These are phyloP conservation scores for Rosa chinensis DNA, from an alignment of 306 rosid genomes.

Conservation along the genomic window DNA sequence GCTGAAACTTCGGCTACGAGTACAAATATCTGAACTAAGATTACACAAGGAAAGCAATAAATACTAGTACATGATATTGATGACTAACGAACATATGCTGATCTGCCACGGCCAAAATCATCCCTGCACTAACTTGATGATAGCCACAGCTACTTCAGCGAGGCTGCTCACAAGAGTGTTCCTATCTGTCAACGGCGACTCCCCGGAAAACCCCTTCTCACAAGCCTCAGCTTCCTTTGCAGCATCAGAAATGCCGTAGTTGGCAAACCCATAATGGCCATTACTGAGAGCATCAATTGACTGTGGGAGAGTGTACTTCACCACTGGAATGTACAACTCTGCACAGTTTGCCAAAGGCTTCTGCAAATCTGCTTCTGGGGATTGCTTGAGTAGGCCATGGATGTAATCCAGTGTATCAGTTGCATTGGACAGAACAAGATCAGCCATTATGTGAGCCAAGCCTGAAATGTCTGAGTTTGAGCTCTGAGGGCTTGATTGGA, in stretches of 20 bases:
- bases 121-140: conserved; percentile 43
- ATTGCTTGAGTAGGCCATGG: conserved; percentile 23
- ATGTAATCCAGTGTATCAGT: conserved; percentile 25
- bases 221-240: conserved; percentile 63
- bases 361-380: conserved; percentile 34
- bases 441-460: conserved; percentile 24
- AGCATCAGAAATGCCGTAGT: conserved; percentile 62
- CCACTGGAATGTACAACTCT: conserved; percentile 71
- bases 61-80: background rate
- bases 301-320: conserved; percentile 72
- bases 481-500: conserved; percentile 33
- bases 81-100: background rate
- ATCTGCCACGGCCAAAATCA: conserved; percentile 19
- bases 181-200: conserved; percentile 51
- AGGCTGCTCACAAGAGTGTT: conserved; percentile 52
- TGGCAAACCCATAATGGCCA: conserved; percentile 67
- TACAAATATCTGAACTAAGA: conserved; percentile 5
- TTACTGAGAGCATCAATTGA: conserved; percentile 65
- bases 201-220: conserved; percentile 54
- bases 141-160: conserved; percentile 60
- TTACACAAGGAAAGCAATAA: background rate
- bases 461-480: conserved; percentile 22
- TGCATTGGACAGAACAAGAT: conserved; percentile 23
- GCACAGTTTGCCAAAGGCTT: conserved; percentile 72
- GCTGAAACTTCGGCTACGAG: background rate